Evolutionary conservation across 352 stramenopile species (phyloP).

Genomic region (Phytophthora citrophthora): DNA sequence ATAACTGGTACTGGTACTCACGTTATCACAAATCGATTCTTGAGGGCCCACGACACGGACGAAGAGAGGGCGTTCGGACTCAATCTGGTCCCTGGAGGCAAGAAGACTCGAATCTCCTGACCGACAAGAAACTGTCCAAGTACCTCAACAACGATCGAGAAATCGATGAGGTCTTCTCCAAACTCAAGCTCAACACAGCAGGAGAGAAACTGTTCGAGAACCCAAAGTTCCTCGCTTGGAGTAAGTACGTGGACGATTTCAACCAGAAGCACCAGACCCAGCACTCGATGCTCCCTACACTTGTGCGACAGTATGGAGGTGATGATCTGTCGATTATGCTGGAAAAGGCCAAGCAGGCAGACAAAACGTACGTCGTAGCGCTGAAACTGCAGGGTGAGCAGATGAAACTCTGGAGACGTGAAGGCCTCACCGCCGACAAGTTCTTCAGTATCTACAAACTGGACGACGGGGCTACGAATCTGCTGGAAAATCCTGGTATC

Average conservation of each 20-base stretch:
- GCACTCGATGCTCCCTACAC: not conserved
- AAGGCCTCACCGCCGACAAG: not conserved
- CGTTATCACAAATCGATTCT: too few relatives aligned
- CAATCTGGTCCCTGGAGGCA: not conserved
- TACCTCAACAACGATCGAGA: not conserved
- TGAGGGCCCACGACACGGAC: not conserved
- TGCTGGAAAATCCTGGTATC: slow-evolving; percentile 3
- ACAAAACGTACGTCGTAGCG: not conserved
- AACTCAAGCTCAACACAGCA: slow-evolving; percentile 4
- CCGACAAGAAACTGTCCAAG: not conserved
- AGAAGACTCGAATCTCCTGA: not conserved
- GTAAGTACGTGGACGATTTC: slow-evolving; percentile 3
- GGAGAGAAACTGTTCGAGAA: not conserved
- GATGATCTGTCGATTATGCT: not conserved
- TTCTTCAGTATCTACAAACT: slow-evolving; percentile 10
- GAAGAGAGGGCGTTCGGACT: not conserved
- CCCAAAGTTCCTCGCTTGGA: not conserved
- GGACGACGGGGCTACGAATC: not conserved
- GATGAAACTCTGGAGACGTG: not conserved
- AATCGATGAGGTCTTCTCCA: not conserved
- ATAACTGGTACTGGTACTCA: too few relatives aligned
- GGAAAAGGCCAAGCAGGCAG: slow-evolving; percentile 1
- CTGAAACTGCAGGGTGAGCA: slow-evolving; percentile 5
- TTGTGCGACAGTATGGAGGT: not conserved
- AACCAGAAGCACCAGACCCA: not conserved